A percentile compares a stretch with the other conserved stretches of the same genome.
Conservation (phyloP, 345 rosid genomes). For the Populus simonii region DNA sequence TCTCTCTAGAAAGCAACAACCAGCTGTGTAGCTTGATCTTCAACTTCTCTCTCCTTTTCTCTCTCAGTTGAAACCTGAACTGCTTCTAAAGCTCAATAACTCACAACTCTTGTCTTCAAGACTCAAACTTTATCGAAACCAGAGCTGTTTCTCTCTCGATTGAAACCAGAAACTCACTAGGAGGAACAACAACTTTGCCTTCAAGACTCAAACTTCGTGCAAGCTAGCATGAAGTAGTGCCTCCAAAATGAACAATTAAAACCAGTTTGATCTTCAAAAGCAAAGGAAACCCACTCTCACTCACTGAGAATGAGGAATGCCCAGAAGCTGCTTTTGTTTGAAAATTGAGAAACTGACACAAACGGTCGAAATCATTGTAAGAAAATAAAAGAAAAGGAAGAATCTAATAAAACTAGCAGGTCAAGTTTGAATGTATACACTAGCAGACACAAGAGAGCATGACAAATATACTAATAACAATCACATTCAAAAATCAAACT, state of each 20-base stretch:
- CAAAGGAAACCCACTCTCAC: constrained; percentile 4
- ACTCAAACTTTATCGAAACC: constrained; percentile 2
- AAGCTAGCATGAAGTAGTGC: background rate
- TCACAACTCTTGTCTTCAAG: constrained; percentile 6
- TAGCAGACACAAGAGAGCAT: constrained; percentile 11
- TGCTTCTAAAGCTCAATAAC: constrained; percentile 23
- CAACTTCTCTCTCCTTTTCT: constrained; percentile 21
- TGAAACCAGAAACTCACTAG: background rate
- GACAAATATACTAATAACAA: constrained; percentile 10
- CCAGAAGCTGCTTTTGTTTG: constrained; percentile 24
- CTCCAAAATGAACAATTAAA: background rate
- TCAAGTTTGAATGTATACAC: constrained; percentile 19
- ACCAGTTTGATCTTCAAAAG: constrained; percentile 6
- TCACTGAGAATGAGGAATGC: constrained; percentile 13
- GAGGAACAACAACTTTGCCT: background rate
- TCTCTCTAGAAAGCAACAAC: constrained; percentile 37
- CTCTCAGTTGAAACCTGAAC: constrained; percentile 13
- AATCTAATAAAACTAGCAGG: background rate
- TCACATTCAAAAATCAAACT: constrained; percentile 47
- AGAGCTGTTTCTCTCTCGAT: background rate
- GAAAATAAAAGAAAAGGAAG: background rate
- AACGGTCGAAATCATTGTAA: constrained; percentile 29
- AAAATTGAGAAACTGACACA: constrained; percentile 9
- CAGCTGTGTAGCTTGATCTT: constrained; percentile 35
- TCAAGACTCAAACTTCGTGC: background rate